Base-by-base conservation (phyloP, 768 basidiomycete species). In the Fibroporia radiculosa region DNA sequence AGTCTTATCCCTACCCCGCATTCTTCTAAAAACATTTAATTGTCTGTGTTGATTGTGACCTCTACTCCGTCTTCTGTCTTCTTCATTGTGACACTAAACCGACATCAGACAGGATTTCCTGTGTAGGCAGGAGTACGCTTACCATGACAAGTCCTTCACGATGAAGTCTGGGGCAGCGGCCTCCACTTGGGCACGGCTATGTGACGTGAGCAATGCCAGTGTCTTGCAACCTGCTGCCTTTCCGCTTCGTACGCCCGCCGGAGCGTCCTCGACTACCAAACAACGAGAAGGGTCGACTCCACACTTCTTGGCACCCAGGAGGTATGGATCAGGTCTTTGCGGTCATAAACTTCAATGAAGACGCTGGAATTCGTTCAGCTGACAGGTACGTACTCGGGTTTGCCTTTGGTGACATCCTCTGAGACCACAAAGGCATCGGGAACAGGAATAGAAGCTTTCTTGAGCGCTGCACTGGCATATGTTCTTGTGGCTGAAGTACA, bases 181-280 rank as follows among this genome's bases (percentile, higher is more conserved):
- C 50, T 80, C 68, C 50, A 97, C 69, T 52, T 82, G 76, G 46
- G 79, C 76, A 40, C 77, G 69, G 20, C 72, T 71, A 62, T 95
- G 92, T 4, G 83, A 80, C 1, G 93, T 97, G 47, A 89, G 70
- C 23, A 96, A 65, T 1, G 78, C 95, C 38, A 97, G 69, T 0
- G 89, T 91, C 58, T 75, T 85, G 61, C 85, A 83, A 12, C 95
- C 93, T 4, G 91, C 88, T 0, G 82, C 75, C 35, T 76, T 68
- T 10, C 92, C 92, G 48, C 90, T 85, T 31, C 68, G 69, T 54
- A 97, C 71, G 16, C 93, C 93, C 13, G 78, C 78, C 1, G 92
- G 92, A 2, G 93, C 89, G 65, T 97, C 95, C 60, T 95, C 92
- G 25, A 97, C 75, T 13, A 96, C 93, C 37, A 95, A 69, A 78